Conservation (phyloP, 164 flowering plant genomes). For the Piper longum region DNA sequence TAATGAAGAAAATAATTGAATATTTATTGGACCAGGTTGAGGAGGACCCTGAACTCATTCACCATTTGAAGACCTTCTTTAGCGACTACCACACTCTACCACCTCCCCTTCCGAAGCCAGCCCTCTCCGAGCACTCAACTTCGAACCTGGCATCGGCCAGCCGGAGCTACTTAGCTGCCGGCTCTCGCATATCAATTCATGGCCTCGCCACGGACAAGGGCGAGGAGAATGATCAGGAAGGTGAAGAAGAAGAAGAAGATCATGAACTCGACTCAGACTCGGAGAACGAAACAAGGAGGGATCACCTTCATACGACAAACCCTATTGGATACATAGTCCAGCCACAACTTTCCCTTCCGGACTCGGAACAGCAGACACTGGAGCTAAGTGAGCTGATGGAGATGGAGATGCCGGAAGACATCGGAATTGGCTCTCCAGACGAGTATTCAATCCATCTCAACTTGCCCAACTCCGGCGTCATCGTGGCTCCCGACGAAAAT, state of each 20-base stretch:
- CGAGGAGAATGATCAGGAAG: constrained; percentile 11
- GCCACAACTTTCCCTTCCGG: constrained; percentile 2
- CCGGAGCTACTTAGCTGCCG: constrained; percentile 24
- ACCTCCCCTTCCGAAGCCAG: constrained; percentile 44
- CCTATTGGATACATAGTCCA: neutral
- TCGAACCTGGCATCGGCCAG: constrained; percentile 57
- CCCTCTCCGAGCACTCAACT: constrained; percentile 85
- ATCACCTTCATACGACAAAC: neutral
- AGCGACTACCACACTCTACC: constrained; percentile 24
- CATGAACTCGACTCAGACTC: constrained; percentile 40
- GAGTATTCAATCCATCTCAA: constrained; percentile 63
- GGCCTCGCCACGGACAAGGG: neutral
- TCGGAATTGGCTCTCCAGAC: constrained; percentile 71
- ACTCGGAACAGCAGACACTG: constrained; percentile 7
- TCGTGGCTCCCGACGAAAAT: constrained; percentile 3
- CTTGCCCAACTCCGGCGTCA: constrained; percentile 21
- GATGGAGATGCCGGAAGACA: constrained; percentile 69
- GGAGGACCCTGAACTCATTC: constrained; percentile 49
- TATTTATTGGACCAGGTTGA: constrained; percentile 26
- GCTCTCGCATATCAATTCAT: constrained; percentile 10
- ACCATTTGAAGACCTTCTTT: constrained; percentile 58
- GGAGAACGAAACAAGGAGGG: constrained; percentile 25
- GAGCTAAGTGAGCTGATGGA: constrained; percentile 71
- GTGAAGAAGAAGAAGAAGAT: constrained; percentile 28
- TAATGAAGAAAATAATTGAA: neutral